Conservation (phyloP, 305 asterid species). For the Rubia peregrina region DNA sequence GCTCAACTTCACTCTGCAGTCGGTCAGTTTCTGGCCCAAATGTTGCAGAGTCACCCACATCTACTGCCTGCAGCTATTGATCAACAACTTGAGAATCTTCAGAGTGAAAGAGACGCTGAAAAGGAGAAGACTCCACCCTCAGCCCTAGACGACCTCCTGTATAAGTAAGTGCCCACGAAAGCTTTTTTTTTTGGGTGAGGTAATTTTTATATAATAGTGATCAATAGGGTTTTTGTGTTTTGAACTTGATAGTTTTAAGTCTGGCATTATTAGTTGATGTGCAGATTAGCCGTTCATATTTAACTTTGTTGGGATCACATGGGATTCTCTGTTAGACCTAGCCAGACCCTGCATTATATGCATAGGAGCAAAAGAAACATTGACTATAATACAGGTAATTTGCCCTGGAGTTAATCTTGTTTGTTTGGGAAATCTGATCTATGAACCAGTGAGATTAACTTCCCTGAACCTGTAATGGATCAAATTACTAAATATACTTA, state of each 20-base stretch:
- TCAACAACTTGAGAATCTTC: constrained; percentile 87
- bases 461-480: neutral
- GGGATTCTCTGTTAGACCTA: neutral
- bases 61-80: constrained; percentile 71
- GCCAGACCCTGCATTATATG: neutral
- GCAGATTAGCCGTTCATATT: neutral
- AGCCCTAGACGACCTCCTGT: constrained; percentile 50
- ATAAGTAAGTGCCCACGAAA: constrained; percentile 40
- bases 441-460: neutral
- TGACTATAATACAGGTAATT: neutral
- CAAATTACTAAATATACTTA: neutral
- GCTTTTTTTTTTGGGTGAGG: neutral
- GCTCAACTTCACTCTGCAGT: constrained; percentile 71
- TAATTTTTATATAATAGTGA: neutral
- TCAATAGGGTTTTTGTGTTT: neutral
- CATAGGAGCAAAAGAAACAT: neutral
- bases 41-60: constrained; percentile 69
- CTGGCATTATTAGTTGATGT: constrained; percentile 12
- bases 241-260: neutral
- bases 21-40: constrained; percentile 74
- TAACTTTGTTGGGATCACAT: neutral
- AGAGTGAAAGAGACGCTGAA: constrained; percentile 51
- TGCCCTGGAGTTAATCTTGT: neutral
- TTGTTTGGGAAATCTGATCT: neutral
- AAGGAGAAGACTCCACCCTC: constrained; percentile 39